Base-by-base conservation (phyloP, 257 asterid species). In the Ilex aquifolium region DNA sequence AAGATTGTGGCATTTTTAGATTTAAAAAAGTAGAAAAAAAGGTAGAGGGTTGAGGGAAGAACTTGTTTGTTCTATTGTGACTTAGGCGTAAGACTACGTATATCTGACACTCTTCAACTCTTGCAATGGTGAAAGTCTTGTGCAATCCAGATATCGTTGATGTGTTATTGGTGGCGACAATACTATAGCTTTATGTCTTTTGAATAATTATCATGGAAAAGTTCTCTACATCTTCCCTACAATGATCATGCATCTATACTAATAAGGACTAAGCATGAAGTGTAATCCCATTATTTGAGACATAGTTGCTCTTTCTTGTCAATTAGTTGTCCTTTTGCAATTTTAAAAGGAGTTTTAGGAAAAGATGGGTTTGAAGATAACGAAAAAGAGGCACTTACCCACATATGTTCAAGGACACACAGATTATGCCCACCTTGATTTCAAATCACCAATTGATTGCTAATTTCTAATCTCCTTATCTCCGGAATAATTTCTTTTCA, bases 261-360 rank as follows among this genome's bases (percentile, higher is more conserved):
- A 60, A 57, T 21, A 54, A 58, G 55, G 77, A 70, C 56, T 73
- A 62, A 70, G 57, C 78, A 60, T 69, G 44, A 60, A 54, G 74
- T 32, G 66, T 57, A 66, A 74, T 73, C 67, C 57, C 74, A 78
- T 74, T 68, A 76, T 59, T 69, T 67, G 55, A 52, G 64, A 54
- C 70, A 76, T 79, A 39, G 79, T 76, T 80, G 69, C 49, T 72
- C 77, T 73, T 76, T 82, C 87, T 72, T 78, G 76, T 86, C 88
- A 86, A 76, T 64, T 69, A 69, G 73, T 74, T 82, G 78, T 79
- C 81, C 74, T 59, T 64, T 60, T 66, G 74, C 46, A 67, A 54
- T 21, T 21, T 32, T 69, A 58, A 32, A 56, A 31, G 21, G 29
- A 58, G 30, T n/a, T 65, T 44, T 21, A 21, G 6, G 67, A 77